Evolutionary conservation across 371 early-diverging fungal genomes (phyloP).

Genomic region (Lichtheimia hyalospora): DNA sequence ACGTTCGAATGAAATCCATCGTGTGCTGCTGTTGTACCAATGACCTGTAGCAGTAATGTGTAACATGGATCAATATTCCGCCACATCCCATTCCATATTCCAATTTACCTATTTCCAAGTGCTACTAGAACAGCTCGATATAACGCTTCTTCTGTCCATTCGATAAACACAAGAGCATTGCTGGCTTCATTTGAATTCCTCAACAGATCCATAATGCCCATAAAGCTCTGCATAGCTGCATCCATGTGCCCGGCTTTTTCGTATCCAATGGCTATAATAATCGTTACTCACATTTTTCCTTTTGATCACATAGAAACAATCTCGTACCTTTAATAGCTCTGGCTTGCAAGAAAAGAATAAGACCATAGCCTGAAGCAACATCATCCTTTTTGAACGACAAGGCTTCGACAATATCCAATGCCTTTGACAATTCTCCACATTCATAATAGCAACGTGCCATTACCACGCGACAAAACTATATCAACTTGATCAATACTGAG

Average conservation of each 20-base stretch:
- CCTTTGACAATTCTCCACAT: conserved; percentile 30
- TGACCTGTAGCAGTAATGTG: conserved; percentile 2
- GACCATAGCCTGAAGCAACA: conserved; percentile 52
- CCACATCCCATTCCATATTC: too few species aligned
- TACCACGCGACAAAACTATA: conserved; percentile 9
- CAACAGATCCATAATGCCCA: conserved; percentile 44
- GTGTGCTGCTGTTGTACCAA: conserved; percentile 7
- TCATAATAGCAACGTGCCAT: conserved; percentile 41
- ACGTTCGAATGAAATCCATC: conserved; percentile 28
- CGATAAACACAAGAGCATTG: conserved; percentile 46
- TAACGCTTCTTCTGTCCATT: conserved; percentile 71
- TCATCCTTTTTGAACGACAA: conserved; percentile 31
- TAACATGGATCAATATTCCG: neutral
- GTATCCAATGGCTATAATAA: conserved; percentile 42
- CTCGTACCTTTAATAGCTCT: conserved; percentile 50
- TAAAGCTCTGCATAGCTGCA: conserved; percentile 53
- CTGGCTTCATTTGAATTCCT: conserved; percentile 38
- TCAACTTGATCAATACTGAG: neutral
- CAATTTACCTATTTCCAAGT: too few species aligned
- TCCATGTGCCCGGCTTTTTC: conserved; percentile 51
- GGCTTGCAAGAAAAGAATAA: conserved; percentile 51
- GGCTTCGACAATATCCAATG: conserved; percentile 31
- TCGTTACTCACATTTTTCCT: conserved; percentile 4
- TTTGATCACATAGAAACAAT: neutral
- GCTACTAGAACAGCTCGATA: conserved; percentile 53